Conservation (phyloP, 2,329 filamentous ascomycete species). For the Daldinia eschscholtzii region DNA sequence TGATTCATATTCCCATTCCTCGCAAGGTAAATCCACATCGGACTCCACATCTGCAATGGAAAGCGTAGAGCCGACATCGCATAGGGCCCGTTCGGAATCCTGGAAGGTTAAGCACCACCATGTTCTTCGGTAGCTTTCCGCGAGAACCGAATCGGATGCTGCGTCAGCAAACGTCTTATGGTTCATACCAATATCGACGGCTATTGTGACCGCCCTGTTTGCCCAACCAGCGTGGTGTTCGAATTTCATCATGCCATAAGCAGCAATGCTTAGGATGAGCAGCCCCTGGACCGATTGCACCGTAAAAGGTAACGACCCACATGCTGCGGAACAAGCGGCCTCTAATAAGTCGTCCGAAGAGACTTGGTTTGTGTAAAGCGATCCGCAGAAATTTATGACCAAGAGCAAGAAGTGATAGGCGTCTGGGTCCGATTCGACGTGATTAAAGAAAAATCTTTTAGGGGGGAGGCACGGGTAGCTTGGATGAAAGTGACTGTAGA, state of each 20-base stretch:
- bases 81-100: constrained; percentile 44
- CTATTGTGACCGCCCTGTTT: constrained; percentile 50
- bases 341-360: constrained; percentile 52
- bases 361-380: constrained; percentile 52
- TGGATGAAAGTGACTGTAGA: constrained; percentile 52
- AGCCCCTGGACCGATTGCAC: constrained; percentile 54
- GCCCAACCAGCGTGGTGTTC: constrained; percentile 50
- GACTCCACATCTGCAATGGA: constrained; percentile 49
- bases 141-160: constrained; percentile 53
- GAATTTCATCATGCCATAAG: constrained; percentile 51
- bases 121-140: constrained; percentile 58
- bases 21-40: constrained; percentile 56
- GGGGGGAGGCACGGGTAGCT: constrained; percentile 55
- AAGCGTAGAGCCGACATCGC: constrained; percentile 45
- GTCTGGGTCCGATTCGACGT: constrained; percentile 52
- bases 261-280: constrained; percentile 50
- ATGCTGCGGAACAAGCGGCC: constrained; percentile 51
- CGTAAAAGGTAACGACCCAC: constrained; percentile 52
- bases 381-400: constrained; percentile 57
- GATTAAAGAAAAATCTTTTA: constrained; percentile 51
- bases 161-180: constrained; percentile 51
- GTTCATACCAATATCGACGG: constrained; percentile 53
- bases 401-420: constrained; percentile 53
- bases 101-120: constrained; percentile 57
- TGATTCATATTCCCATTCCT: constrained; percentile 57